Conservation (phyloP, 176 grass and related monocot genomes). For the Zoysia pacifica region DNA sequence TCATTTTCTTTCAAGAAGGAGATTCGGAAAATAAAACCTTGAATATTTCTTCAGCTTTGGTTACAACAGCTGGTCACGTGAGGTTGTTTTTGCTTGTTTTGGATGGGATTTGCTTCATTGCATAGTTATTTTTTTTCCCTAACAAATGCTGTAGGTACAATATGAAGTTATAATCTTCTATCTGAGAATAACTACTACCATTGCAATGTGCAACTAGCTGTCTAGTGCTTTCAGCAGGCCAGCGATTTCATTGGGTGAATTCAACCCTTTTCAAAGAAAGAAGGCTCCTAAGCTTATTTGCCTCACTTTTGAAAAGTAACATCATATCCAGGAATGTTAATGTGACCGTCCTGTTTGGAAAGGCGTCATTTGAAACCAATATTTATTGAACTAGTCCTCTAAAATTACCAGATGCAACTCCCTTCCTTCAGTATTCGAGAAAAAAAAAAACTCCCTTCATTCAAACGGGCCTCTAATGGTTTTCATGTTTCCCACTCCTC, state of each 20-base stretch:
- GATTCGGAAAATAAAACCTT: constrained; percentile 5
- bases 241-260: constrained; percentile 9
- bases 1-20: neutral
- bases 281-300: constrained; percentile 5
- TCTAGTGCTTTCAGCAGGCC: neutral
- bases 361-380: neutral
- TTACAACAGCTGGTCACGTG: neutral
- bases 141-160: neutral
- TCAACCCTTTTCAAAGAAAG: neutral
- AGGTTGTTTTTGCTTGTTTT: neutral
- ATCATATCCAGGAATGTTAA: constrained; percentile 12
- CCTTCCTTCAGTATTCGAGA: neutral
- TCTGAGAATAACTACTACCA: constrained; percentile 3
- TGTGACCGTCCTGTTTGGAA: neutral
- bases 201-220: neutral
- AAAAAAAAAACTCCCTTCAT: neutral
- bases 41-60: neutral
- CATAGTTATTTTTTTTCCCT: neutral
- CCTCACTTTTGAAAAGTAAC: neutral
- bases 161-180: neutral
- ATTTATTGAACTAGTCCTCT: neutral
- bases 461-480: neutral
- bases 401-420: neutral
- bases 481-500: neutral
- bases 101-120: neutral